Percentiles rank a stretch among this genome's conserved stretches.
Conservation (phyloP, 2,329 filamentous ascomycete genomes). For the Drechslerella coelobrocha region DNA sequence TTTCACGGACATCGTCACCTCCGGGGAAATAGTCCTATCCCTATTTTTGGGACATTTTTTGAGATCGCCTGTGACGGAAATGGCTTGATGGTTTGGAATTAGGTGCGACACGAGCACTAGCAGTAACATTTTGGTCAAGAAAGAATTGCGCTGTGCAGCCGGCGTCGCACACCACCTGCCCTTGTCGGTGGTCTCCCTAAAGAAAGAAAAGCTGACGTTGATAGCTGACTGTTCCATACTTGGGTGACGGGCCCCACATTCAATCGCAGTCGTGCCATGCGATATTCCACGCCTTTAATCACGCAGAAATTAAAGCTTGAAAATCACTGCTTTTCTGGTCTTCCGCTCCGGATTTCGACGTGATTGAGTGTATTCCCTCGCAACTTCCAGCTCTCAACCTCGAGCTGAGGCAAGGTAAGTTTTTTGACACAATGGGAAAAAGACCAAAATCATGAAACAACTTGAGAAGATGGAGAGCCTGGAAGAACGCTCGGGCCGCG, state of each 20-base stretch:
- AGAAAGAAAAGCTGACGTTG: slow-evolving; percentile 19
- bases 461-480: not conserved
- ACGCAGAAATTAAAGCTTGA: slow-evolving; percentile 27
- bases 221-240: slow-evolving; percentile 32
- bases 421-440: not conserved
- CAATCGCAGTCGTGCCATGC: slow-evolving; percentile 17
- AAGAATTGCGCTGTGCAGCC: slow-evolving; percentile 1
- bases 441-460: slow-evolving; percentile 1
- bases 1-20: slow-evolving; percentile 12
- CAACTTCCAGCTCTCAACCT: not conserved
- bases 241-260: slow-evolving; percentile 7
- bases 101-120: not conserved
- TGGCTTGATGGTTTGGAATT: slow-evolving; percentile 17
- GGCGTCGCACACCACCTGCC: slow-evolving; percentile 22
- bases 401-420: not conserved
- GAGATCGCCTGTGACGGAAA: slow-evolving; percentile 33
- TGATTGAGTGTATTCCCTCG: not conserved
- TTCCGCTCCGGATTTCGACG: slow-evolving; percentile 12
- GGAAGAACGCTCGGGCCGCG: slow-evolving; percentile 31
- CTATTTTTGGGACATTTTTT: slow-evolving; percentile 25
- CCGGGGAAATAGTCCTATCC: slow-evolving; percentile 25
- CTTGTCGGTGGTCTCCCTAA: slow-evolving; percentile 13
- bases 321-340: slow-evolving; percentile 38
- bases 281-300: slow-evolving; percentile 11
- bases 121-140: slow-evolving; percentile 1